phyloP scores from a whole-genome alignment of 1,284 basidiomycete species.

The Cryptococcus neoformans region DNA sequence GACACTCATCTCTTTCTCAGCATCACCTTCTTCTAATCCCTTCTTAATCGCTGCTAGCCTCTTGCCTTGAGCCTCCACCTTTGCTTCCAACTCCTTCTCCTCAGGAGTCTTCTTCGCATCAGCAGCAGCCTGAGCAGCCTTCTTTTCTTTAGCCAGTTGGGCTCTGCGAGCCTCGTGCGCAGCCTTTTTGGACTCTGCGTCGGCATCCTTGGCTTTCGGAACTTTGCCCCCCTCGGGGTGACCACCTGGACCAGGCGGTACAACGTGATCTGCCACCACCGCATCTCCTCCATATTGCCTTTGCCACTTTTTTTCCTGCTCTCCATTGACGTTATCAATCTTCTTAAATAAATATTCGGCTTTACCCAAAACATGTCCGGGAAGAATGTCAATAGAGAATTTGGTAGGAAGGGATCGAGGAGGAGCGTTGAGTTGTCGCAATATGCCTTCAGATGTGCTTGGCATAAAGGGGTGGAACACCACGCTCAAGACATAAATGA shows the following conservation, averaged over 20 bases:
- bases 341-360: conserved; percentile 90
- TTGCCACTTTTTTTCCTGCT: conserved; percentile 80
- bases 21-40: conserved; percentile 56
- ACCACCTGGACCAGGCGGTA: conserved; percentile 32
- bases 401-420: conserved; percentile 68
- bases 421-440: conserved; percentile 87
- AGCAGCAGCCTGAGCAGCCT: conserved; percentile 33
- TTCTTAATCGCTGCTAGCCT: conserved; percentile 66
- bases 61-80: conserved; percentile 70
- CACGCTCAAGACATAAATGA: conserved; percentile 87
- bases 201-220: conserved; percentile 27
- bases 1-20: conserved; percentile 53
- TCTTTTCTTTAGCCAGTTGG: conserved; percentile 32
- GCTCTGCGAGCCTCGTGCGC: conserved; percentile 25
- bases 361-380: conserved; percentile 79
- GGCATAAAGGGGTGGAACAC: conserved; percentile 98
- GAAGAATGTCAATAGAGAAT: conserved; percentile 73
- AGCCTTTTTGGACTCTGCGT: conserved; percentile 37
- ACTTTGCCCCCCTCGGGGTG: conserved; percentile 40
- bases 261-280: conserved; percentile 30
- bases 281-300: conserved; percentile 71
- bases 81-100: conserved; percentile 53
- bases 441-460: conserved; percentile 73
- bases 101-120: conserved; percentile 47
- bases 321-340: conserved; percentile 69